Conservation (phyloP, 495 filamentous ascomycete genomes). For the Hypoxylon cercidicola region DNA sequence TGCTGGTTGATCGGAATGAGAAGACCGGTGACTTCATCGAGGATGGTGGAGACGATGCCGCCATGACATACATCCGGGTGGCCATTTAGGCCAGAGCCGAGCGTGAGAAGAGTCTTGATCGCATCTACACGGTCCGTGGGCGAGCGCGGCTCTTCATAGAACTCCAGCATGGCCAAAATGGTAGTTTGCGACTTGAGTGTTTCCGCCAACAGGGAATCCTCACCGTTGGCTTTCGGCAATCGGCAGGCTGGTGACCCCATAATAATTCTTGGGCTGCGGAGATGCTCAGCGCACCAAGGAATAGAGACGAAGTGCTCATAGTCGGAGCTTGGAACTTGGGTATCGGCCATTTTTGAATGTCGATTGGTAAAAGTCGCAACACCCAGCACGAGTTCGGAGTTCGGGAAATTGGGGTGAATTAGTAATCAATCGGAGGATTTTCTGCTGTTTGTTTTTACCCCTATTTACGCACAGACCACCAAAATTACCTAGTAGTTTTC, state of each 20-base stretch:
- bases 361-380: not conserved
- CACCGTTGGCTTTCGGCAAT: slow-evolving; percentile 50
- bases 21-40: slow-evolving; percentile 65
- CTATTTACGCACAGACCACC: too few relatives aligned
- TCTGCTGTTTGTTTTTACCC: too few relatives aligned
- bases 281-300: slow-evolving; percentile 66
- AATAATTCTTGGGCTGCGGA: slow-evolving; percentile 53
- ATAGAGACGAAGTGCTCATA: slow-evolving; percentile 61
- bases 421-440: too few relatives aligned
- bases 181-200: slow-evolving; percentile 65
- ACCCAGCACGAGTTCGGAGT: too few relatives aligned
- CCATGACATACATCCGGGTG: slow-evolving; percentile 68
- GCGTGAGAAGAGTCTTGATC: slow-evolving; percentile 58
- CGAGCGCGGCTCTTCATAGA: slow-evolving; percentile 51
- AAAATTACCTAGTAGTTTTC: too few relatives aligned
- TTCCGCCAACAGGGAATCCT: slow-evolving; percentile 66
- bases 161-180: slow-evolving; percentile 59
- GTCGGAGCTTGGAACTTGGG: slow-evolving; percentile 40
- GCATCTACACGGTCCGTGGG: slow-evolving; percentile 50
- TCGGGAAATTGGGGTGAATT: too few relatives aligned
- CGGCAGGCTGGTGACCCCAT: slow-evolving; percentile 55
- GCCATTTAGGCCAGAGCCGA: slow-evolving; percentile 68
- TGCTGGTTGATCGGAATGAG: slow-evolving; percentile 59
- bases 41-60: slow-evolving; percentile 66
- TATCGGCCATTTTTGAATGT: slow-evolving; percentile 13